Evolutionary conservation across 2,329 filamentous ascomycete genomes (phyloP).

Genomic region (Colletotrichum tanaceti): DNA sequence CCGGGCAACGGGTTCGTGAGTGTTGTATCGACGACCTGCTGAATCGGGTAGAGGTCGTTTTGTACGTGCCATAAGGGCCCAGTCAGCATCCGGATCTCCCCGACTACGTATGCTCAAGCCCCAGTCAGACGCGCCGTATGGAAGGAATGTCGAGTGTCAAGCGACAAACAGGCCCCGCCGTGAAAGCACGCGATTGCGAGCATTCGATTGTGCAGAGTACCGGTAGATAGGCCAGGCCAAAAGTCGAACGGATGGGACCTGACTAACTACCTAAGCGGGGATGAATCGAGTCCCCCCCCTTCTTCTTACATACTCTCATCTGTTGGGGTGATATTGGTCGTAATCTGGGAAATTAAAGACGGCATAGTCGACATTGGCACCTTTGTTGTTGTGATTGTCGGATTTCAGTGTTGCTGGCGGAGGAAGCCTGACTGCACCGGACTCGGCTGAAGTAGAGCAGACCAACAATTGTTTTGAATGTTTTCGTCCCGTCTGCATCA

Average conservation of each 20-base stretch:
- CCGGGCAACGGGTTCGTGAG: slow-evolving; percentile 22
- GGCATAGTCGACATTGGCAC: slow-evolving; percentile 1
- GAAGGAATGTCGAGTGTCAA: neutral
- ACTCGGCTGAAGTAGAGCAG: neutral
- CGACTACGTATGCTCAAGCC: too few relatives aligned
- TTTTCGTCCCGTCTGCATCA: slow-evolving; percentile 5
- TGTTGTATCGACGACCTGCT: slow-evolving; percentile 26
- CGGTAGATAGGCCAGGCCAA: neutral
- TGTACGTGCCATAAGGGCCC: neutral
- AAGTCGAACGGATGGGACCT: slow-evolving; percentile 13
- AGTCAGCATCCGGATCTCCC: neutral
- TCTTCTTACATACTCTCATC: neutral
- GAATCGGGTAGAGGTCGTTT: slow-evolving; percentile 21
- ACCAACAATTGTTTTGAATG: neutral
- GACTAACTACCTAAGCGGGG: slow-evolving; percentile 33
- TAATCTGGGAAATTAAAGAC: slow-evolving; percentile 31
- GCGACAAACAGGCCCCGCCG: slow-evolving; percentile 25
- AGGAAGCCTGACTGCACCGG: neutral
- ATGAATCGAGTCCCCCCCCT: slow-evolving; percentile 19
- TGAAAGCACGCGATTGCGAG: slow-evolving; percentile 35
- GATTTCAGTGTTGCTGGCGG: slow-evolving; percentile 2
- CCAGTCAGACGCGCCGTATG: neutral
- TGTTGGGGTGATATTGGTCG: slow-evolving; percentile 31
- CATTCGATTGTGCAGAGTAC: slow-evolving; percentile 17
- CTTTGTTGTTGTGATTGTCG: neutral